Conservation (phyloP, 2,329 filamentous ascomycete species). For the Colletotrichum theobromicola region DNA sequence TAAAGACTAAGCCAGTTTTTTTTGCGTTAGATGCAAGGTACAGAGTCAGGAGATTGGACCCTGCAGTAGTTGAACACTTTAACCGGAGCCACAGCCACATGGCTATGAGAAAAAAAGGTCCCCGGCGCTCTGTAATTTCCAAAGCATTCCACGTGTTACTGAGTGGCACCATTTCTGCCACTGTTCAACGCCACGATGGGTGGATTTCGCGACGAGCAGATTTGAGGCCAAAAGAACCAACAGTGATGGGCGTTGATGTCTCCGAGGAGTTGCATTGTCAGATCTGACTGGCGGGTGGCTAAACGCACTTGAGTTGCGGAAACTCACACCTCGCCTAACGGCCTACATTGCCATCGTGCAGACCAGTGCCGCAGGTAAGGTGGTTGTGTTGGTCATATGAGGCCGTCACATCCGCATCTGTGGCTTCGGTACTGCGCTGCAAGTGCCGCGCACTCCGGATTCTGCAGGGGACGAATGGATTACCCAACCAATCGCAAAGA, state of each 20-base stretch:
- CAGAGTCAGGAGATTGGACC: background rate
- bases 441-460: slow-evolving; percentile 2
- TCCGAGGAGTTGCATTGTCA: background rate
- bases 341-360: background rate
- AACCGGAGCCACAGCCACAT: background rate
- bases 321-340: background rate
- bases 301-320: background rate
- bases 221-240: background rate
- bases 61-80: background rate
- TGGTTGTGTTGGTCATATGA: background rate
- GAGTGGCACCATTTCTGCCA: background rate
- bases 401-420: background rate
- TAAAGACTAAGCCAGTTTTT: background rate
- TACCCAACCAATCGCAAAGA: background rate
- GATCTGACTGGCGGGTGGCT: background rate
- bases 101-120: background rate
- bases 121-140: background rate
- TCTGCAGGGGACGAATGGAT: background rate
- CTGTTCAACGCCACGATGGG: background rate
- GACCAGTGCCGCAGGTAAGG: slow-evolving; percentile 8
- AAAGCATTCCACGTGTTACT: background rate
- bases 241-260: background rate
- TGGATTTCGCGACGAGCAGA: background rate
- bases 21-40: background rate
- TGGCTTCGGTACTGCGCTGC: background rate